These are phyloP conservation scores for Aspergillus neoniger DNA, from an alignment of 2,329 filamentous ascomycete species.

Conservation along the genomic window DNA sequence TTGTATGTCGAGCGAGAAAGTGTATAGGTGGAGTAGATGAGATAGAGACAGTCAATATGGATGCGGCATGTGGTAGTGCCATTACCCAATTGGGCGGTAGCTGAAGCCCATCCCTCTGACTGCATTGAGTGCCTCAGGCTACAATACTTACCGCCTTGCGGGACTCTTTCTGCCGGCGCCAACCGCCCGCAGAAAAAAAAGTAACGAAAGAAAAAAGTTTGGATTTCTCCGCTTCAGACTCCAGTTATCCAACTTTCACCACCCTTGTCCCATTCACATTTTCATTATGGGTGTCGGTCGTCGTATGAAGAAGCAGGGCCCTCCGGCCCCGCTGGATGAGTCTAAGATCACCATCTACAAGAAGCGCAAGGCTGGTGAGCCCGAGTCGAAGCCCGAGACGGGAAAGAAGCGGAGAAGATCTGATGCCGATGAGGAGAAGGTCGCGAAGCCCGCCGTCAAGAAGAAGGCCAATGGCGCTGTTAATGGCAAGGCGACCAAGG, in stretches of 20 bases:
- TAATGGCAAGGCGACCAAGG: conserved; percentile 22
- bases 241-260: conserved; percentile 14
- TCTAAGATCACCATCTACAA: conserved; percentile 59
- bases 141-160: conserved; percentile 19
- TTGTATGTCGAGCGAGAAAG: background rate
- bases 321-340: conserved; percentile 80
- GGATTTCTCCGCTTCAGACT: conserved; percentile 19
- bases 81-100: conserved; percentile 25
- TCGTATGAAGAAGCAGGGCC: conserved; percentile 94
- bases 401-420: conserved; percentile 67
- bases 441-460: conserved; percentile 40
- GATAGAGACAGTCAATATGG: background rate
- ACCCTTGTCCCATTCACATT: conserved; percentile 13
- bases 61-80: background rate
- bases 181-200: conserved; percentile 34
- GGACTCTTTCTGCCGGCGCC: conserved; percentile 23
- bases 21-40: background rate
- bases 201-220: conserved; percentile 33
- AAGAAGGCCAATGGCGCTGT: conserved; percentile 34
- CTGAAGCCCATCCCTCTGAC: conserved; percentile 10
- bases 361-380: conserved; percentile 81
- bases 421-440: conserved; percentile 46
- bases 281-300: conserved; percentile 80
- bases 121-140: conserved; percentile 14
- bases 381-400: conserved; percentile 56